A percentile compares a stretch with the other conserved stretches of the same genome.
Evolutionary conservation across 2,329 filamentous ascomycete species (phyloP).

Genomic region (Aspergillus sp.): DNA sequence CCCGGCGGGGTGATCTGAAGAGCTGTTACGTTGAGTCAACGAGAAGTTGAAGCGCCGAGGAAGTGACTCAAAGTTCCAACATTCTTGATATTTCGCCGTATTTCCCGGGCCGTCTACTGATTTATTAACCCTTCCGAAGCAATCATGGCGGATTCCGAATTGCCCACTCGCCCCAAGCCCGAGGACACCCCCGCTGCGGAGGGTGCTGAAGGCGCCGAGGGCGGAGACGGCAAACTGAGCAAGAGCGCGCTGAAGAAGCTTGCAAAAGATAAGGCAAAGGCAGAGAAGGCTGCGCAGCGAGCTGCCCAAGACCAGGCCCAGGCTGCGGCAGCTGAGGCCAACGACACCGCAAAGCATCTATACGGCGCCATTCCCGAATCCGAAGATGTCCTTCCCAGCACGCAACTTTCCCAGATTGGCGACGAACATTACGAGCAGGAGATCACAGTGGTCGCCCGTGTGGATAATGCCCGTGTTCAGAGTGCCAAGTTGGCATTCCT

Average conservation of each 20-base stretch:
- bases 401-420: conserved; percentile 53
- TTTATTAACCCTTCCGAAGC: neutral
- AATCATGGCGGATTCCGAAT: conserved; percentile 41
- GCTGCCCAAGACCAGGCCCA: conserved; percentile 74
- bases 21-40: conserved; percentile 8
- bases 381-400: conserved; percentile 61
- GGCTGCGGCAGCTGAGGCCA: conserved; percentile 64
- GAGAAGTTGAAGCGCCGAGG: conserved; percentile 1
- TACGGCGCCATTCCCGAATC: conserved; percentile 71
- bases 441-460: conserved; percentile 74
- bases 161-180: conserved; percentile 41
- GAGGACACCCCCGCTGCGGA: conserved; percentile 35
- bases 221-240: conserved; percentile 47
- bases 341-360: conserved; percentile 64
- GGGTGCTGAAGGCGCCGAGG: conserved; percentile 41
- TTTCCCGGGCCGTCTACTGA: neutral
- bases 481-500: conserved; percentile 89
- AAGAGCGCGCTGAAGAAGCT: conserved; percentile 86
- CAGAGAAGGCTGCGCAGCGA: conserved; percentile 68
- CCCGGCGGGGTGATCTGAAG: conserved; percentile 32
- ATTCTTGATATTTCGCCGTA: neutral
- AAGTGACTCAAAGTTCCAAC: conserved; percentile 5
- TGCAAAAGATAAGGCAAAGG: conserved; percentile 87
- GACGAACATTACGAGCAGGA: conserved; percentile 67
- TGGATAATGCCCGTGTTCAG: conserved; percentile 86